phyloP scores from a whole-genome alignment of 805 yeast species.

The Myxozyma geophila region DNA sequence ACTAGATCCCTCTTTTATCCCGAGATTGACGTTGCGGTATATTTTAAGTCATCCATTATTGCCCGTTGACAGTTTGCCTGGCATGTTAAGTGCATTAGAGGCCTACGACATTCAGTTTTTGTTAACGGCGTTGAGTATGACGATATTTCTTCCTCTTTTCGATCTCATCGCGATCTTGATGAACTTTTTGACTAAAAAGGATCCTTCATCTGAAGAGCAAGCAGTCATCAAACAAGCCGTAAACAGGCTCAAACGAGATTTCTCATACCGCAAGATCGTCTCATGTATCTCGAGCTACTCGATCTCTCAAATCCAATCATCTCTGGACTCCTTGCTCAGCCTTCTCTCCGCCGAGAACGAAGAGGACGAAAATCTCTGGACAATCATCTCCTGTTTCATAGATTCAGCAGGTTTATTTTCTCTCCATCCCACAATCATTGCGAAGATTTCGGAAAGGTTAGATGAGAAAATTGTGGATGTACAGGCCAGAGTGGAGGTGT shows the following conservation, averaged over 20 bases:
- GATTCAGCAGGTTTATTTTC: constrained; percentile 30
- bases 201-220: not conserved
- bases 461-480: constrained; percentile 21
- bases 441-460: constrained; percentile 12
- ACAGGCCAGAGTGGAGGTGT: constrained; percentile 24
- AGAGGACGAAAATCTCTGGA: constrained; percentile 18
- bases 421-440: constrained; percentile 12
- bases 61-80: constrained; percentile 63
- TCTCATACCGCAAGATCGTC: constrained; percentile 22
- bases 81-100: constrained; percentile 52
- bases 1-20: constrained; percentile 40
- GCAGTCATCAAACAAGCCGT: constrained; percentile 3
- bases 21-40: constrained; percentile 68
- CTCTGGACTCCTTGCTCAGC: constrained; percentile 5
- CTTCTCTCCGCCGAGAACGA: not conserved
- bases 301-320: constrained; percentile 7
- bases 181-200: not conserved
- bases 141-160: constrained; percentile 6
- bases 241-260: constrained; percentile 15
- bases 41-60: constrained; percentile 86
- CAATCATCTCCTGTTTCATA: constrained; percentile 26
- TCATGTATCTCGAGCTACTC: constrained; percentile 5
- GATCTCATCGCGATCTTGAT: constrained; percentile 8
- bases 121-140: constrained; percentile 6
- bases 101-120: constrained; percentile 3